phyloP scores from a whole-genome alignment of 2,329 filamentous ascomycete genomes.

The Cladosporium phlei region DNA sequence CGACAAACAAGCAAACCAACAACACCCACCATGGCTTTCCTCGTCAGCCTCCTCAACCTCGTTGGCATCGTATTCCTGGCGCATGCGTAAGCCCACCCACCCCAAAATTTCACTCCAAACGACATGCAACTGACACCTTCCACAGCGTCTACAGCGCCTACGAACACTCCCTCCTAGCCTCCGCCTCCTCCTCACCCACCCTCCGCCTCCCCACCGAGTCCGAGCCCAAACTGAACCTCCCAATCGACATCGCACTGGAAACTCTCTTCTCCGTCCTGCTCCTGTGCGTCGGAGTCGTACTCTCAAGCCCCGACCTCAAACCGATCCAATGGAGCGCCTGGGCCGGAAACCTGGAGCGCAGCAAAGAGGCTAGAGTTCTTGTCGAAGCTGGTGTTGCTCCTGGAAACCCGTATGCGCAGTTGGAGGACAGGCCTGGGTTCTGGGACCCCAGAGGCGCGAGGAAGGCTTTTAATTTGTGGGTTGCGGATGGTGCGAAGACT shows the following conservation, averaged over 20 bases:
- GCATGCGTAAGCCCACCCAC: constrained; percentile 66
- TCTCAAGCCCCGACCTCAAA: constrained; percentile 70
- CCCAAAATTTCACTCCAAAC: not conserved
- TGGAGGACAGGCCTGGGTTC: constrained; percentile 81
- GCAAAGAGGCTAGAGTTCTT: constrained; percentile 51
- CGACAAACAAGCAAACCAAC: not conserved
- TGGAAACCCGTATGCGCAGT: constrained; percentile 71
- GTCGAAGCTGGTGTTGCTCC: constrained; percentile 64
- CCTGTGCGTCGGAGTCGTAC: constrained; percentile 78
- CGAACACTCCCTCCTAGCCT: constrained; percentile 72
- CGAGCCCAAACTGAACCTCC: constrained; percentile 48
- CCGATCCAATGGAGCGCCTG: constrained; percentile 80
- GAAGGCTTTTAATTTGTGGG: constrained; percentile 74
- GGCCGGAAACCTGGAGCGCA: constrained; percentile 75
- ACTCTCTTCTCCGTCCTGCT: constrained; percentile 73
- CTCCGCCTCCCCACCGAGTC: constrained; percentile 28
- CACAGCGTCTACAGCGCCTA: constrained; percentile 90
- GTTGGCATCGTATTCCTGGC: constrained; percentile 73
- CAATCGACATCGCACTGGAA: constrained; percentile 82
- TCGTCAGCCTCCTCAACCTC: constrained; percentile 49
- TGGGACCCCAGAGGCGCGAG: constrained; percentile 75
- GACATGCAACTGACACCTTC: constrained; percentile 22
- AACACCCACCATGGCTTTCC: constrained; percentile 6
- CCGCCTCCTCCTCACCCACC: constrained; percentile 39
- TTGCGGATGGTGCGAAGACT: constrained; percentile 36